Evolutionary conservation across 805 yeast species (phyloP).

Genomic region (Schizosaccharomyces cryophilus): DNA sequence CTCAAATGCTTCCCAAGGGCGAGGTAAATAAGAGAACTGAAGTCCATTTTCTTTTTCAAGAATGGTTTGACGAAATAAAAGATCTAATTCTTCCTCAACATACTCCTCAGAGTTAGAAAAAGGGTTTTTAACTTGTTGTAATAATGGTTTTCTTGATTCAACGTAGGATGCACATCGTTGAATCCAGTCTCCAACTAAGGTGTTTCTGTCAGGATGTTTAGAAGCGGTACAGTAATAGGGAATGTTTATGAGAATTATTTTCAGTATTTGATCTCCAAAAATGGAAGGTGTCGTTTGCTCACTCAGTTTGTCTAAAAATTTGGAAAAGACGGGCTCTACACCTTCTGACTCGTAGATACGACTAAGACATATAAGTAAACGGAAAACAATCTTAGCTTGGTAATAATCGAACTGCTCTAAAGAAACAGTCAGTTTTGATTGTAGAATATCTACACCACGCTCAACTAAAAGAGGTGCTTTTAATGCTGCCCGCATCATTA

Average conservation of each 20-base stretch:
- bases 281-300: neutral
- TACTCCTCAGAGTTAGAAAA: constrained; percentile 27
- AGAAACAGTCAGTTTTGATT: constrained; percentile 19
- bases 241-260: neutral
- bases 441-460: constrained; percentile 13
- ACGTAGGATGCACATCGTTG: neutral
- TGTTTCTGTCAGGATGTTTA: neutral
- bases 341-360: neutral
- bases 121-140: constrained; percentile 16
- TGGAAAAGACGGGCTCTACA: constrained; percentile 7
- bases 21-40: neutral
- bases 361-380: constrained; percentile 15
- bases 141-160: neutral
- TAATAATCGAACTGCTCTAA: constrained; percentile 46
- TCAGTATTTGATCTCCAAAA: neutral
- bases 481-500: constrained; percentile 48
- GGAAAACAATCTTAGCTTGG: constrained; percentile 31
- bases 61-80: neutral
- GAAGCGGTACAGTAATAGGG: neutral
- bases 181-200: neutral
- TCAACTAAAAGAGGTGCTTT: constrained; percentile 40
- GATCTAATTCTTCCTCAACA: constrained; percentile 30
- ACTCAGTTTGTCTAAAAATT: neutral
- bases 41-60: neutral
- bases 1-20: constrained; percentile 4